A percentile compares a stretch with the other conserved stretches of the same genome.
Evolutionary conservation across 306 rosid genomes (phyloP).

Genomic region (Cicer pinnatifidum): DNA sequence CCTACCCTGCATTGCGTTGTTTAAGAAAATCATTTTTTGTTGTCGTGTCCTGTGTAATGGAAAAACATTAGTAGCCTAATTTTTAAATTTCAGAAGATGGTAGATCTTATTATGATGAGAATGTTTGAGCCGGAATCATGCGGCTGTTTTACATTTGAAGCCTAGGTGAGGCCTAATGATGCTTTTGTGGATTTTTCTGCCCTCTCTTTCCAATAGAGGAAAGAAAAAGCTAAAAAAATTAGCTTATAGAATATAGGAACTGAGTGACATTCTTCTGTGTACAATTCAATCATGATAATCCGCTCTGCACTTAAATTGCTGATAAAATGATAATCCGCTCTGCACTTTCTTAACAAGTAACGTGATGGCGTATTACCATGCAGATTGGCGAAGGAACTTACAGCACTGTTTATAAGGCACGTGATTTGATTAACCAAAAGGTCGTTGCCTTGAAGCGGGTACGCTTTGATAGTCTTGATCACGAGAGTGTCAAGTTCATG

Average conservation of each 20-base stretch:
- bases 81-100: constrained; percentile 24
- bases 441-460: constrained; percentile 88
- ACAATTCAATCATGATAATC: constrained; percentile 20
- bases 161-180: neutral
- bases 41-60: neutral
- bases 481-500: constrained; percentile 94
- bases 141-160: constrained; percentile 33
- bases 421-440: constrained; percentile 63
- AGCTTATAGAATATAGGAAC: neutral
- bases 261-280: constrained; percentile 23
- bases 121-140: constrained; percentile 18
- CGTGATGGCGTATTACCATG: constrained; percentile 46
- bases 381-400: constrained; percentile 99
- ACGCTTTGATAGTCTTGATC: constrained; percentile 85
- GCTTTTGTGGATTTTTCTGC: neutral
- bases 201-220: neutral
- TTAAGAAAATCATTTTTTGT: constrained; percentile 10
- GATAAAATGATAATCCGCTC: neutral
- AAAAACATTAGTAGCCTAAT: constrained; percentile 22
- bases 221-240: constrained; percentile 5
- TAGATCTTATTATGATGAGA: neutral
- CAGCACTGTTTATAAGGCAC: constrained; percentile 91
- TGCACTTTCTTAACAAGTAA: constrained; percentile 24
- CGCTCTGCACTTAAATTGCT: neutral
- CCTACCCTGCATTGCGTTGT: neutral